A percentile compares a stretch with the other conserved stretches of the same genome.
phyloP scores from a whole-genome alignment of 192 early-diverging fungal genomes.

The Podochytrium sp. region DNA sequence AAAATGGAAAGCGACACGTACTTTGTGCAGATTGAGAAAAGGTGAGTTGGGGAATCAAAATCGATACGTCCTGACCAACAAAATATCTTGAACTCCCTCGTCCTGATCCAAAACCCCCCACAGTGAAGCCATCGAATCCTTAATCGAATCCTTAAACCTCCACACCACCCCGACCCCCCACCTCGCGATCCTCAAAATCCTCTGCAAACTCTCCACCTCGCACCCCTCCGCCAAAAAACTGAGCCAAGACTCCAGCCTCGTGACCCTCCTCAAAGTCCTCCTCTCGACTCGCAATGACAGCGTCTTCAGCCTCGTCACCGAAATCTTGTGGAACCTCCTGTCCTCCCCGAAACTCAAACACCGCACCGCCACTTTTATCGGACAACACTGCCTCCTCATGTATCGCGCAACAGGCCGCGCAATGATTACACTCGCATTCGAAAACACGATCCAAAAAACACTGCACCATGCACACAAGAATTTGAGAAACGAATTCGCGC shows the following conservation, averaged over 20 bases:
- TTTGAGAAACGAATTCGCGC: slow-evolving; percentile 10
- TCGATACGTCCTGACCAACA: no score
- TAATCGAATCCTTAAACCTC: background rate
- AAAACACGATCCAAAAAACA: background rate
- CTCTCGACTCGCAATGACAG: background rate
- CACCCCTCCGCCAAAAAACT: slow-evolving; percentile 5
- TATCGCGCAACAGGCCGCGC: background rate
- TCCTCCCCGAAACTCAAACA: slow-evolving; percentile 10
- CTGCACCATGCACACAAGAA: background rate
- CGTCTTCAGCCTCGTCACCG: background rate
- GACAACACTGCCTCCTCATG: background rate
- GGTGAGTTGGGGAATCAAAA: background rate
- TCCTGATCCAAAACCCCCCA: background rate
- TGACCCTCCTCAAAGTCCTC: slow-evolving; percentile 6
- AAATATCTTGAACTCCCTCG: no score
- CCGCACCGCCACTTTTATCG: background rate
- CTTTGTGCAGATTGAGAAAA: slow-evolving; percentile 26
- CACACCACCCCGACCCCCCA: background rate
- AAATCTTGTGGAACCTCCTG: slow-evolving; percentile 33
- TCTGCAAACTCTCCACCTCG: background rate
- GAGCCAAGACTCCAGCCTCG: background rate
- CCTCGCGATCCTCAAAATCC: slow-evolving; percentile 9
- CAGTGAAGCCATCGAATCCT: background rate
- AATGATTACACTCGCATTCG: background rate
- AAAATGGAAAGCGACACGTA: background rate